Evolutionary conservation across 2,329 filamentous ascomycete genomes (phyloP), one percentile per base, ranked within the genome.

Genomic region (Tolypocladium pustulatum): DNA sequence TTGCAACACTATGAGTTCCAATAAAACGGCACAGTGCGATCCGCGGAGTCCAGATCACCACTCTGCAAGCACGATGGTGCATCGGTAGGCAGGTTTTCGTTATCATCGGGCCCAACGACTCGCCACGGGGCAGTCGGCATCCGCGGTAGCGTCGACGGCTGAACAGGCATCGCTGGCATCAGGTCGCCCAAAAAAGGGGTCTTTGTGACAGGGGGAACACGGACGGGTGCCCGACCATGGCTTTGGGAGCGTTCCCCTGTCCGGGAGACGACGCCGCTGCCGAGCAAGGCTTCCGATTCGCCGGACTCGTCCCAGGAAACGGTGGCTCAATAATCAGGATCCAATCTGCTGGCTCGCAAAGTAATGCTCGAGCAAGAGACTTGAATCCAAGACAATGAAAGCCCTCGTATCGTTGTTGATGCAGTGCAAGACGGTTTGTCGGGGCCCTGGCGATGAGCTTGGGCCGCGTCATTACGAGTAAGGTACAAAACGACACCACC

Each of bases 211-310:
- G 49, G 49, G 49, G 49, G 4, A n/a, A 12, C 43, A 17, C 25
- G 3, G 43, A 25, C 6, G 43, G 43, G 17, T 46, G 22, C 22
- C 17, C 46, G 20, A 32, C 17, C 2, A 15, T 43, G 41, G 43
- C 13, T 2, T 25, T 20, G 13, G 41, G n/a, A 49, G 15, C 43
- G 15, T 9, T 36, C 22, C 53, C 53, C 53, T 55, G 36, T 40
- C 22, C 54, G 54, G 54, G 53, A 55, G 54, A 22, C 54, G 37
- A 55, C 37, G 54, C 54, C 54, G 54, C 20, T 41, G 37, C 37
- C 37, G 54, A 41, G 54, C 54, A 41, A 55, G 54, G 54, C 17
- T 32, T 55, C 54, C 54, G 37, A 55, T 55, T 55, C 54, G 54
- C 54, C 54, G 37, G 36, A 15, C 54, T n/a, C n/a, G 13, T 38